Percentiles rank a stretch among this genome's conserved stretches.
These are phyloP conservation scores for Cicer arietinum DNA, from an alignment of 306 rosid genomes.

Conservation along the genomic window DNA sequence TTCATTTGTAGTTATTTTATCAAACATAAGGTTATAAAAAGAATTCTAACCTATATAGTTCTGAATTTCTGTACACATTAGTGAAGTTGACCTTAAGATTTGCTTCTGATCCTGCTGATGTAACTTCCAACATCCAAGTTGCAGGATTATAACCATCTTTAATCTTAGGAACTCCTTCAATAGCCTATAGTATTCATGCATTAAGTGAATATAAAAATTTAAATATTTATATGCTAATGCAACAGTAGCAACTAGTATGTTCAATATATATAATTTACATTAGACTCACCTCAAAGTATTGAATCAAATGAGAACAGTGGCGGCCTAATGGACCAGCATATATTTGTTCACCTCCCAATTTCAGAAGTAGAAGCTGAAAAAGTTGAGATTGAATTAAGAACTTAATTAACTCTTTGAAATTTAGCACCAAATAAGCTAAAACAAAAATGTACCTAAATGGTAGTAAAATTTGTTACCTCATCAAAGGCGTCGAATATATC, in stretches of 20 bases:
- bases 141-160: slow-evolving; percentile 86
- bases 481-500: slow-evolving; percentile 94
- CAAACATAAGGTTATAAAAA: neutral
- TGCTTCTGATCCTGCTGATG: slow-evolving; percentile 74
- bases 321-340: slow-evolving; percentile 78
- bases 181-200: slow-evolving; percentile 52
- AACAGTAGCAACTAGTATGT: neutral
- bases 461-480: slow-evolving; percentile 61
- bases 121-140: slow-evolving; percentile 92
- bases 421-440: neutral
- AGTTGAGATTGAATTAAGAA: neutral
- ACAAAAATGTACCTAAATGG: neutral
- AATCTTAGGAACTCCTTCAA: slow-evolving; percentile 75
- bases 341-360: slow-evolving; percentile 84
- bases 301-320: slow-evolving; percentile 63
- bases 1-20: neutral
- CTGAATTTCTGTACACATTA: slow-evolving; percentile 52
- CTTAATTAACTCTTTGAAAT: slow-evolving; percentile 21
- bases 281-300: slow-evolving; percentile 76
- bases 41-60: slow-evolving; percentile 46
- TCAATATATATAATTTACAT: slow-evolving; percentile 34
- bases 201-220: neutral
- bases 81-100: slow-evolving; percentile 66
- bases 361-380: slow-evolving; percentile 76
- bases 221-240: neutral